These are phyloP conservation scores for Glycyrrhiza uralensis DNA, from an alignment of 306 rosid genomes.

Conservation along the genomic window DNA sequence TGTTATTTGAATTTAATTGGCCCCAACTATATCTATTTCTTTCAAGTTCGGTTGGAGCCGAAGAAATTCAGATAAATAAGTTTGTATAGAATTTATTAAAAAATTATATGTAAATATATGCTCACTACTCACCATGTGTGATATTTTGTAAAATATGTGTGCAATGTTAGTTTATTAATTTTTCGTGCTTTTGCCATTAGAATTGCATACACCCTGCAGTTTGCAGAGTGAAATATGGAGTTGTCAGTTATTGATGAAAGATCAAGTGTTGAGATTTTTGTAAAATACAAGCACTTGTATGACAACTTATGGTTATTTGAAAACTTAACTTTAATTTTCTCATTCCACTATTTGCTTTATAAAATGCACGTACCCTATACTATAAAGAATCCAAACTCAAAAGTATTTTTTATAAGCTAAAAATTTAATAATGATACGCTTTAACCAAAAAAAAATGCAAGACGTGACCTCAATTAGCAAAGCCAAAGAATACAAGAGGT, in stretches of 20 bases:
- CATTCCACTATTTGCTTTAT: background rate
- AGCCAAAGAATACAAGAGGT: no score
- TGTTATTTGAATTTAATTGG: constrained; percentile 15
- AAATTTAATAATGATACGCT: no score
- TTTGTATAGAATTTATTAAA: constrained; percentile 14
- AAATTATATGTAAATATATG: background rate
- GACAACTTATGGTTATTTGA: background rate
- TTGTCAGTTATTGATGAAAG: background rate
- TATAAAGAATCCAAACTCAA: background rate
- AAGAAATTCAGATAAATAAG: constrained; percentile 15
- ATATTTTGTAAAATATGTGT: constrained; percentile 26
- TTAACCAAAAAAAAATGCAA: no score
- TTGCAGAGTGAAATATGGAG: background rate
- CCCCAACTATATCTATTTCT: background rate
- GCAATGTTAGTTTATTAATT: background rate
- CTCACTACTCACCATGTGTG: background rate
- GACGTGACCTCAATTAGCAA: no score
- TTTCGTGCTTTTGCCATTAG: background rate
- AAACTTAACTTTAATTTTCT: background rate
- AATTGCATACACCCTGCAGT: background rate
- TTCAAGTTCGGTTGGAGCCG: constrained; percentile 11
- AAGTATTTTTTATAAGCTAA: no score
- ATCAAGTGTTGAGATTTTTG: background rate
- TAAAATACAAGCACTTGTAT: background rate
- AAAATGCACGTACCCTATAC: background rate